Evolutionary conservation across 192 early-diverging fungal species (phyloP).

Genomic region (Podila epigama): DNA sequence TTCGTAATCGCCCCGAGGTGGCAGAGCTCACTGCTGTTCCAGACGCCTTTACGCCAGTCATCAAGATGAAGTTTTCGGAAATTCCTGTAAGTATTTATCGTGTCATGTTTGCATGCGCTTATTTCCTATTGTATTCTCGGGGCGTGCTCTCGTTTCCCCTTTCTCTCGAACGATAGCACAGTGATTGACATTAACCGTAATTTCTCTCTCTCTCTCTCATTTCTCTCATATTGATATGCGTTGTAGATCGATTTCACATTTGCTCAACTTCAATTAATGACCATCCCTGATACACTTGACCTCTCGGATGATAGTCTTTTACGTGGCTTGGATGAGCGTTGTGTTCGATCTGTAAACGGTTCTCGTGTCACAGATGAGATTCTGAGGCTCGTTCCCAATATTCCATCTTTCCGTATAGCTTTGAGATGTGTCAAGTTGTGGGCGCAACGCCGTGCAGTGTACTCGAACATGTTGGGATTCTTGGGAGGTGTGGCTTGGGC

Average conservation of each 20-base stretch:
- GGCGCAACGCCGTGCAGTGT: conserved; percentile 93
- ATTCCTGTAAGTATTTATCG: conserved; percentile 70
- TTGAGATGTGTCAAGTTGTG: conserved; percentile 95
- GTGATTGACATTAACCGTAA: too few species aligned
- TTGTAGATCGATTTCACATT: conserved; percentile 92
- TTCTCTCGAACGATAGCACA: too few species aligned
- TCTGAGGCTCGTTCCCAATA: conserved; percentile 90
- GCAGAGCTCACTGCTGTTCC: conserved; percentile 87
- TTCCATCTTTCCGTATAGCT: conserved; percentile 87
- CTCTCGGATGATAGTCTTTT: conserved; percentile 87
- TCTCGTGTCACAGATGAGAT: conserved; percentile 98
- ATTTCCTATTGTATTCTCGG: background rate
- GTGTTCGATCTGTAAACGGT: conserved; percentile 92
- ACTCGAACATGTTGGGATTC: conserved; percentile 97
- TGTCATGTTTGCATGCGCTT: background rate
- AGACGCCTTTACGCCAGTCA: conserved; percentile 94
- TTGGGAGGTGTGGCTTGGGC: conserved; percentile 99
- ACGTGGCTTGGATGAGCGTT: conserved; percentile 85
- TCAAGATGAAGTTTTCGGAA: conserved; percentile 92
- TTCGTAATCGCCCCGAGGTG: conserved; percentile 85
- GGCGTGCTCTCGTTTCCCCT: too few species aligned
- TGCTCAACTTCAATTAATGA: conserved; percentile 75
- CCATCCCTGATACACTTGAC: conserved; percentile 87
- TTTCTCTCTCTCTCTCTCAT: background rate
- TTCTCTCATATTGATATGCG: background rate